Evolutionary conservation across 495 filamentous ascomycete genomes (phyloP).

Genomic region (Hypoxylon fuscum): DNA sequence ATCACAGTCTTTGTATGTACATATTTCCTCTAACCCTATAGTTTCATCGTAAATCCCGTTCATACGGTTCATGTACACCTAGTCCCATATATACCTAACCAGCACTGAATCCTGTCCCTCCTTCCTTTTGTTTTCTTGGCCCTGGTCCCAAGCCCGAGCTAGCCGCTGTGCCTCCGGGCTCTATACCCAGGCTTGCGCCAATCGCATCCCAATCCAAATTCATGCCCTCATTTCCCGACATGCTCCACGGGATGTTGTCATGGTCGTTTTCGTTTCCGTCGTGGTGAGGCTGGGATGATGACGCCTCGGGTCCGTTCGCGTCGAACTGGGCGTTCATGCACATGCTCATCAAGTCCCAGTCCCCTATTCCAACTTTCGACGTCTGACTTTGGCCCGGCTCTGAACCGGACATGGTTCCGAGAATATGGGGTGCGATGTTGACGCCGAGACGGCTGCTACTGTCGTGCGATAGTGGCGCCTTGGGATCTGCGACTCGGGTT

Average conservation of each 20-base stretch:
- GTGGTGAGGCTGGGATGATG: not conserved
- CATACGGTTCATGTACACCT: too few species aligned
- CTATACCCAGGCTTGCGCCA: not conserved
- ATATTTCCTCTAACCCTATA: too few species aligned
- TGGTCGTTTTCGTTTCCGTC: not conserved
- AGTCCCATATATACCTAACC: not conserved
- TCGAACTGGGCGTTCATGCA: not conserved
- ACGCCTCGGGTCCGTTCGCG: not conserved
- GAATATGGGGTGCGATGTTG: not conserved
- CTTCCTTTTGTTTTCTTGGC: not conserved
- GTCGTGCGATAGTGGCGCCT: not conserved
- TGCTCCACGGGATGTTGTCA: conserved; percentile 10
- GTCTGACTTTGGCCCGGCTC: not conserved
- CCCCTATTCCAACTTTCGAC: not conserved
- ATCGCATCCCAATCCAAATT: conserved; percentile 19
- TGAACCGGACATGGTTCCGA: not conserved
- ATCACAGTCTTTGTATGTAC: conserved; percentile 15
- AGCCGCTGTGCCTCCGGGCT: not conserved
- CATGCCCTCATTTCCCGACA: conserved; percentile 1
- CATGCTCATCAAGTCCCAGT: not conserved
- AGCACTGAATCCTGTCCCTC: not conserved
- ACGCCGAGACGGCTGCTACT: not conserved
- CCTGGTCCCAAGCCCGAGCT: not conserved
- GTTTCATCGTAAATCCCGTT: too few species aligned
- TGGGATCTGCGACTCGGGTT: not conserved